Evolutionary conservation across 2,329 filamentous ascomycete species (phyloP).

Genomic region (Penicillium sp.): DNA sequence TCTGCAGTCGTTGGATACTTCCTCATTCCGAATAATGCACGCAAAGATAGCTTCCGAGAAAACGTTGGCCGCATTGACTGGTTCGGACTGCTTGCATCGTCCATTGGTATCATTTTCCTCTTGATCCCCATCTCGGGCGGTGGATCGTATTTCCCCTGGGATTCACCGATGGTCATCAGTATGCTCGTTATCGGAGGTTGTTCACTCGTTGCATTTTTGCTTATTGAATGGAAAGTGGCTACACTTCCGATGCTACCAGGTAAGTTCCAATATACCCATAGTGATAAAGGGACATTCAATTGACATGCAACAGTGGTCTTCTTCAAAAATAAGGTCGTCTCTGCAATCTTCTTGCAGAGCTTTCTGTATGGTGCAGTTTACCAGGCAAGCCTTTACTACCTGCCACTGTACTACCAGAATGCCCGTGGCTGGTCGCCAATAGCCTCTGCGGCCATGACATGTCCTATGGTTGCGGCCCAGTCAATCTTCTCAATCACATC

Average conservation of each 20-base stretch:
- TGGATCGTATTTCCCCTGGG: constrained; percentile 56
- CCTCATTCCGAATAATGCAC: constrained; percentile 52
- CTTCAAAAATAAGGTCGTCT: constrained; percentile 54
- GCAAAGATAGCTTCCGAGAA: constrained; percentile 45
- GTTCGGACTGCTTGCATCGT: constrained; percentile 54
- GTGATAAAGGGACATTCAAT: background rate
- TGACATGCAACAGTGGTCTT: constrained; percentile 37
- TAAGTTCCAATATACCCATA: constrained; percentile 14
- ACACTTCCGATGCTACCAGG: constrained; percentile 57
- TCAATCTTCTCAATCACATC: constrained; percentile 38
- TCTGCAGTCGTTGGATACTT: constrained; percentile 49
- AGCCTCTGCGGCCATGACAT: constrained; percentile 51
- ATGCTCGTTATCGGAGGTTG: constrained; percentile 54
- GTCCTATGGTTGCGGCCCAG: constrained; percentile 51
- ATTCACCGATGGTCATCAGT: constrained; percentile 56
- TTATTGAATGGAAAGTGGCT: constrained; percentile 57
- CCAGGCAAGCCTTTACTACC: constrained; percentile 58
- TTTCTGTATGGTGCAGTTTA: constrained; percentile 61
- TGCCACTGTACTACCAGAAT: constrained; percentile 63
- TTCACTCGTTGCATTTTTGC: constrained; percentile 48
- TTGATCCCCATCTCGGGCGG: constrained; percentile 63
- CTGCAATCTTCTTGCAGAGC: constrained; percentile 56
- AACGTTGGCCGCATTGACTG: constrained; percentile 59
- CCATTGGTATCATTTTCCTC: constrained; percentile 56
- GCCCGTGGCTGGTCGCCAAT: constrained; percentile 46